A percentile compares a stretch with the other conserved stretches of the same genome.
Conservation (phyloP, 306 rosid species). For the Rubus parviflorus region DNA sequence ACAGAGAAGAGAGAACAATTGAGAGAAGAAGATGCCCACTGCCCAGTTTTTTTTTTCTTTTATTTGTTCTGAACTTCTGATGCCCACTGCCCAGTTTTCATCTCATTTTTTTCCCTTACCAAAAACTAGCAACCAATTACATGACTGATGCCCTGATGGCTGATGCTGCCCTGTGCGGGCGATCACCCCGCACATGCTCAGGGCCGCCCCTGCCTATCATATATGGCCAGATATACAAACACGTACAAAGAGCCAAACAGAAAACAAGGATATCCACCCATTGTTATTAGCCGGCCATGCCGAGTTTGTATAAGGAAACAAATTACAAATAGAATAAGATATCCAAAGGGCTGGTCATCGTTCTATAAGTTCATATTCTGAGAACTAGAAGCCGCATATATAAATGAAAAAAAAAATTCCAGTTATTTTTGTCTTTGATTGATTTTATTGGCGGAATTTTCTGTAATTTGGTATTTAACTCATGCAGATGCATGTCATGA, state of each 20-base stretch:
- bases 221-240: not conserved
- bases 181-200: too few species aligned
- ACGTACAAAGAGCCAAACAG: not conserved
- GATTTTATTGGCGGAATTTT: not conserved
- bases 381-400: not conserved
- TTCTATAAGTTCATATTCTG: not conserved
- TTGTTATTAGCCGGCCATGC: constrained; percentile 2
- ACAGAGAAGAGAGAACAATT: too few species aligned
- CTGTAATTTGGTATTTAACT: not conserved
- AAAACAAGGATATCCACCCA: not conserved
- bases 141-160: too few species aligned
- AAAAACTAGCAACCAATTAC: too few species aligned
- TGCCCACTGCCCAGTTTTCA: too few species aligned
- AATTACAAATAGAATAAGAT: not conserved
- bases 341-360: not conserved
- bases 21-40: too few species aligned
- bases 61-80: too few species aligned
- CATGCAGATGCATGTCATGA: not conserved
- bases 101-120: too few species aligned
- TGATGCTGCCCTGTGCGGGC: too few species aligned
- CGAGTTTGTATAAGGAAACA: not conserved
- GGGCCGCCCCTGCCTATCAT: too few species aligned
- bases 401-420: not conserved
- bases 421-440: not conserved
- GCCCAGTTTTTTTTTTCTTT: too few species aligned